phyloP scores from a whole-genome alignment of 345 rosid genomes.

The Syzygium grande region DNA sequence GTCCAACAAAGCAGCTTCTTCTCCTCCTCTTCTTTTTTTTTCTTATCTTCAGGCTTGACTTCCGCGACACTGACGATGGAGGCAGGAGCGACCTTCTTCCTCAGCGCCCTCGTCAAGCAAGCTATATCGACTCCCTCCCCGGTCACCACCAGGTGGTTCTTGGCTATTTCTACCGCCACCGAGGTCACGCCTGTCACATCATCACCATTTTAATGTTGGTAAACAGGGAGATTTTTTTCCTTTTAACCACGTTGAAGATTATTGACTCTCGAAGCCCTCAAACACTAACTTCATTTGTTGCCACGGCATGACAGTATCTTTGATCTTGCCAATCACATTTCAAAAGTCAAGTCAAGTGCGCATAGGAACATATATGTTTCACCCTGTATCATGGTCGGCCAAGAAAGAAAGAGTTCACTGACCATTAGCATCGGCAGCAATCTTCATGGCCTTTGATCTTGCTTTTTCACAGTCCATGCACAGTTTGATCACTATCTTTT shows the following conservation, averaged over 20 bases:
- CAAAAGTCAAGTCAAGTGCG: background rate
- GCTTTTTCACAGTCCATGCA: background rate
- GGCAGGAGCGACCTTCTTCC: background rate
- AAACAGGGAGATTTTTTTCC: background rate
- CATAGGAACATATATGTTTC: background rate
- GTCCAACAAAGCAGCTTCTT: background rate
- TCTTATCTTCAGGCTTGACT: background rate
- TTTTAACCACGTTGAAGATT: background rate
- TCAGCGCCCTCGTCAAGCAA: background rate
- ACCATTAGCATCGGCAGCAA: slow-evolving; percentile 1
- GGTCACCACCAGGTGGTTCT: slow-evolving; percentile 3
- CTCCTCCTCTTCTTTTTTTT: background rate
- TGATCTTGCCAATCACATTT: background rate
- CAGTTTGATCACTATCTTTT: slow-evolving; percentile 2
- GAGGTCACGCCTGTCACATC: slow-evolving; percentile 2
- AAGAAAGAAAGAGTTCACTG: background rate
- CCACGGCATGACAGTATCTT: background rate
- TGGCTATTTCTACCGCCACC: slow-evolving; percentile 1
- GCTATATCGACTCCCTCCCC: background rate
- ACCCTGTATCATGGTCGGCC: background rate
- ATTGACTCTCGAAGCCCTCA: background rate
- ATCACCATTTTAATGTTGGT: background rate
- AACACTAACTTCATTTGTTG: background rate
- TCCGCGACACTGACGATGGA: background rate
- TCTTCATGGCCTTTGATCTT: slow-evolving; percentile 11